phyloP scores from a whole-genome alignment of 805 yeast species.

The Wickerhamiella bombiphila region DNA sequence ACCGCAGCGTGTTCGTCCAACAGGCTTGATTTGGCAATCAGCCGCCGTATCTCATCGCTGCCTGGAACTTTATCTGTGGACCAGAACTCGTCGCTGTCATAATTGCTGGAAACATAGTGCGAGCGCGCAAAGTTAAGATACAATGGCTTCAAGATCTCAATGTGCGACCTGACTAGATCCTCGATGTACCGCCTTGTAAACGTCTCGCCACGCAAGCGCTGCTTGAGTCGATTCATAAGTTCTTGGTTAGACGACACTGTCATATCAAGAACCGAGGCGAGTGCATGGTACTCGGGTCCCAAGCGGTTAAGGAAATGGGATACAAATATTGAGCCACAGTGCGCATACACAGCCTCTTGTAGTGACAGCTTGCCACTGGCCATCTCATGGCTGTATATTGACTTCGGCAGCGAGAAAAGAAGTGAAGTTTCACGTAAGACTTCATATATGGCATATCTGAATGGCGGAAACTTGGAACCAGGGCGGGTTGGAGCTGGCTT shows the following conservation, averaged over 20 bases:
- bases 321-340: conserved; percentile 81
- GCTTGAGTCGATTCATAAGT: conserved; percentile 64
- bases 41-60: conserved; percentile 36
- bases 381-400: conserved; percentile 61
- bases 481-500: conserved; percentile 34
- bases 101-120: conserved; percentile 54
- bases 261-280: conserved; percentile 49
- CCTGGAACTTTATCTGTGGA: conserved; percentile 36
- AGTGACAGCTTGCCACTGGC: conserved; percentile 66
- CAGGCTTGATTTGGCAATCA: conserved; percentile 40
- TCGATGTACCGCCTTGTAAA: conserved; percentile 73
- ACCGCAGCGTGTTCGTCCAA: conserved; percentile 66
- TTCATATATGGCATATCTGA: conserved; percentile 71
- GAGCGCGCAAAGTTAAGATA: conserved; percentile 84
- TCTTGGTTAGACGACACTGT: conserved; percentile 56
- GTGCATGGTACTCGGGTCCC: conserved; percentile 73
- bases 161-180: conserved; percentile 57
- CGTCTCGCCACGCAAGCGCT: conserved; percentile 83
- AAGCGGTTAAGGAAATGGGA: conserved; percentile 88
- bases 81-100: conserved; percentile 27
- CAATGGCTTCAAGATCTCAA: conserved; percentile 60
- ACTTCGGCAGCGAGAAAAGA: conserved; percentile 79
- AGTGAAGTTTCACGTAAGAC: conserved; percentile 88
- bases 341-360: conserved; percentile 90
- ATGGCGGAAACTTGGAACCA: conserved; percentile 29